Evolutionary conservation across 2,329 filamentous ascomycete genomes (phyloP), one percentile per base, ranked within the genome.

Genomic region (Colletotrichum godetiae): DNA sequence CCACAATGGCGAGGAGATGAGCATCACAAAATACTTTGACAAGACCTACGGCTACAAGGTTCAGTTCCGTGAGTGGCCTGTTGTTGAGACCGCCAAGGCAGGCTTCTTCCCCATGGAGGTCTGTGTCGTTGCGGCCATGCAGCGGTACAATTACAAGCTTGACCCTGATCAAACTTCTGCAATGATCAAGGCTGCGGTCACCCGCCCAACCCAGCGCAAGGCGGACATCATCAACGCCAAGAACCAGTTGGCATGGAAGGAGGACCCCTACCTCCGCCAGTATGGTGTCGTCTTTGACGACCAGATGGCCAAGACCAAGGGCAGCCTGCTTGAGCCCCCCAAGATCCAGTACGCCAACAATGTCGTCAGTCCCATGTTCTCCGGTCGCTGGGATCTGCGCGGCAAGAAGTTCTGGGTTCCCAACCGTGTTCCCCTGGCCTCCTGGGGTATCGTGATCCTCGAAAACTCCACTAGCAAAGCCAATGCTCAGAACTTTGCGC

Each of bases 161-260:
- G 88, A 88, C 66, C 85, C 88, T 0, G 80, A 83, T 0, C 87
- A 97, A 84, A 98, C 96, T 0, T 85, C 92, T 0, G 84, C 88
- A 5, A 99, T 99, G 97, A 98, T 99, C 85, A 96, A 93, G 81
- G 95, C 96, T 78, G 95, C 96, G 0, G 96, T 98, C 5, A 94
- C 93, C 6, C 89, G 92, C 1, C 97, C 97, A 0, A 80, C 81
- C 0, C 81, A 91, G 35, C 93, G 97, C n/a, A 89, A 90, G 76
- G 77, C 80, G 0, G 90, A 93, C 24, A 95, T 98, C 76, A 84
- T 91, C 61, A 81, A 88, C 4, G 93, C 93, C 19, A 89, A 98
- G 10, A 79, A 84, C 0, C 88, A 93, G 76, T 86, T 96, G 0
- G 85, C 91, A 11, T 97, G 94, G 91, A 76, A 78, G 1, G 79